phyloP scores from a whole-genome alignment of 169 alveolate genomes.

The Blepharisma undulans region DNA sequence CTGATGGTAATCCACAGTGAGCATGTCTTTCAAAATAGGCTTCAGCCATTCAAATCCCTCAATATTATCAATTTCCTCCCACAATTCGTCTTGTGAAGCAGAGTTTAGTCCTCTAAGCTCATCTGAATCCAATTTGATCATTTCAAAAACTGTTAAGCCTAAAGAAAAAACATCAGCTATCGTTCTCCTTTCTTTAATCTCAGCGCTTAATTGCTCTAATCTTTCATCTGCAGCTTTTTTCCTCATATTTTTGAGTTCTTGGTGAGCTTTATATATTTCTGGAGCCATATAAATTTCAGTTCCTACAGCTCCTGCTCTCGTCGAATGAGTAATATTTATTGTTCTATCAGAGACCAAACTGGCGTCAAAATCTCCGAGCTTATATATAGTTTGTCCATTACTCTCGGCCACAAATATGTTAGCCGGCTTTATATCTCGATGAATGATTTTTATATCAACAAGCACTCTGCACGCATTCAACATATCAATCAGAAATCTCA shows the following conservation, averaged over 20 bases:
- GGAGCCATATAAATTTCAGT: not conserved
- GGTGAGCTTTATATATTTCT: not conserved
- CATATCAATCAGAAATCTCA: not conserved
- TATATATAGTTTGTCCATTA: conserved; percentile 63
- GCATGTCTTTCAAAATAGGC: not conserved
- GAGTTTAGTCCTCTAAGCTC: not conserved
- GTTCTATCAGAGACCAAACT: not conserved
- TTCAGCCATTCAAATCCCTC: not conserved
- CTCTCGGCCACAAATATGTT: not conserved
- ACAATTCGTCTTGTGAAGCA: not conserved
- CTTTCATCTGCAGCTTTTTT: not conserved
- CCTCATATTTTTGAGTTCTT: not conserved
- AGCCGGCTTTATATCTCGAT: not conserved
- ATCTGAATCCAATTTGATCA: not conserved
- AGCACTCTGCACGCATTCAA: not conserved
- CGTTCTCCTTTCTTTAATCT: not conserved
- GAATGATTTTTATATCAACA: not conserved
- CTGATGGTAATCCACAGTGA: not conserved
- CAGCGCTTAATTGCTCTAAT: not conserved
- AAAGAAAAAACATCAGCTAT: not conserved
- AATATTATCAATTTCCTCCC: not conserved
- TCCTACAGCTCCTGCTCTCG: not conserved
- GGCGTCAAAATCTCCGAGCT: not conserved
- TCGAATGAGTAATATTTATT: not conserved
- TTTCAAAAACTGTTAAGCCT: not conserved